Conservation (phyloP, 495 filamentous ascomycete species). For the Podospora sp. region DNA sequence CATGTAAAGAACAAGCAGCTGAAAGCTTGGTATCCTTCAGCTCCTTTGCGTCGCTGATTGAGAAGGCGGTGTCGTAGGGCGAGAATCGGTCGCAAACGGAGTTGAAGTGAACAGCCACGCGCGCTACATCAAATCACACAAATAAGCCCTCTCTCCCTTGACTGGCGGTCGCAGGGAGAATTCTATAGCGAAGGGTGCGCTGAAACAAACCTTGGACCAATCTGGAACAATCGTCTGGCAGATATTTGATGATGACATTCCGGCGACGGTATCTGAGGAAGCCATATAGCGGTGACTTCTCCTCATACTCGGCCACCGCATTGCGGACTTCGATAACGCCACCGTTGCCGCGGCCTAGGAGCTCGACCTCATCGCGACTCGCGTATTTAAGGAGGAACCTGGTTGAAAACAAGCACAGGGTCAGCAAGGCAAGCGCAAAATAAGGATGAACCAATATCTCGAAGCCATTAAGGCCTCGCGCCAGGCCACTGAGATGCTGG, state of each 20-base stretch:
- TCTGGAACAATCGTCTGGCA: conserved; percentile 87
- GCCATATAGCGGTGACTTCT: conserved; percentile 86
- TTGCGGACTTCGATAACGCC: conserved; percentile 84
- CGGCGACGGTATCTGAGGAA: conserved; percentile 87
- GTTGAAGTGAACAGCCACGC: conserved; percentile 91
- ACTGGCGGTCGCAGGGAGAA: conserved; percentile 1
- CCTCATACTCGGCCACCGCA: conserved; percentile 74
- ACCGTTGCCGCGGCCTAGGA: conserved; percentile 75
- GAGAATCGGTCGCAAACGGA: conserved; percentile 82
- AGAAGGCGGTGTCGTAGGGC: conserved; percentile 82
- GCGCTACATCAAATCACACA: conserved; percentile 56
- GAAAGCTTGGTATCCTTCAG: conserved; percentile 86
- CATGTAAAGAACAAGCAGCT: conserved; percentile 85
- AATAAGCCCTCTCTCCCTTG: conserved; percentile 21
- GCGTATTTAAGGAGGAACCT: conserved; percentile 96
- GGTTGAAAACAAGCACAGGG: conserved; percentile 17
- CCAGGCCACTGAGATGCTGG: conserved; percentile 15
- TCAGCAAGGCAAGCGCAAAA: conserved; percentile 25
- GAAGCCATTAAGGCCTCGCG: not conserved
- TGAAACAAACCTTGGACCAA: conserved; percentile 77
- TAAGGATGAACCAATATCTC: not conserved
- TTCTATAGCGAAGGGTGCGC: conserved; percentile 12
- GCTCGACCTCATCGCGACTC: conserved; percentile 82
- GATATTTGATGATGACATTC: conserved; percentile 88
- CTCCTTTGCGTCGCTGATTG: conserved; percentile 71